Evolutionary conservation across 371 early-diverging fungal species (phyloP).

Genomic region (Rhizopus arrhizus): DNA sequence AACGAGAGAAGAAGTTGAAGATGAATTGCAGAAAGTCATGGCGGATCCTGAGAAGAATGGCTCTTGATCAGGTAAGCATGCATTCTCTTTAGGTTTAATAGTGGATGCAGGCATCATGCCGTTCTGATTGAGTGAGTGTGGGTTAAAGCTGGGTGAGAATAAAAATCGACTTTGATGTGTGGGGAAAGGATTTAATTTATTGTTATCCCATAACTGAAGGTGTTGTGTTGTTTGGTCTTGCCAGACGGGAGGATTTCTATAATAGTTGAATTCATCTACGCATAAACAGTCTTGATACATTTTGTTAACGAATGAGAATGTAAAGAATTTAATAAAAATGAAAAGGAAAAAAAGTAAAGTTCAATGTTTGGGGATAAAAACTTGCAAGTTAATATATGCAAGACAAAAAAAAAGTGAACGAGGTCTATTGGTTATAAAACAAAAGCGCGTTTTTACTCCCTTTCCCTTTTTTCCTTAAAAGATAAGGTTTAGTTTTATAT

Average conservation of each 20-base stretch:
- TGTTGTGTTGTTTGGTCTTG: background rate
- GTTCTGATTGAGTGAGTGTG: background rate
- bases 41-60: background rate
- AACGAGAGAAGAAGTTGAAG: slow-evolving; percentile 4
- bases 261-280: slow-evolving; percentile 5
- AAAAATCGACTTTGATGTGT: background rate
- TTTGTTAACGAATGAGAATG: background rate
- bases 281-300: slow-evolving; percentile 1
- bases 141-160: background rate
- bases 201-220: background rate
- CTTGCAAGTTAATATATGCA: slow-evolving; percentile 7
- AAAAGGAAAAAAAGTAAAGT: background rate
- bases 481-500: background rate
- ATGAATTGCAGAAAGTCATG: slow-evolving; percentile 1
- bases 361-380: background rate
- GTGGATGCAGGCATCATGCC: background rate
- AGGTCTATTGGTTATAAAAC: background rate
- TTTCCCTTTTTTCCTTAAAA: background rate
- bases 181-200: background rate
- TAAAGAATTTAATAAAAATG: slow-evolving; percentile 1
- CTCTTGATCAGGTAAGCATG: background rate
- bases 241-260: background rate
- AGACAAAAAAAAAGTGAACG: background rate
- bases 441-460: background rate
- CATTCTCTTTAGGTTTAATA: background rate